Percentiles rank a stretch among this genome's conserved stretches.
phyloP scores from a whole-genome alignment of 306 rosid species.

The Begonia loranthoides region DNA sequence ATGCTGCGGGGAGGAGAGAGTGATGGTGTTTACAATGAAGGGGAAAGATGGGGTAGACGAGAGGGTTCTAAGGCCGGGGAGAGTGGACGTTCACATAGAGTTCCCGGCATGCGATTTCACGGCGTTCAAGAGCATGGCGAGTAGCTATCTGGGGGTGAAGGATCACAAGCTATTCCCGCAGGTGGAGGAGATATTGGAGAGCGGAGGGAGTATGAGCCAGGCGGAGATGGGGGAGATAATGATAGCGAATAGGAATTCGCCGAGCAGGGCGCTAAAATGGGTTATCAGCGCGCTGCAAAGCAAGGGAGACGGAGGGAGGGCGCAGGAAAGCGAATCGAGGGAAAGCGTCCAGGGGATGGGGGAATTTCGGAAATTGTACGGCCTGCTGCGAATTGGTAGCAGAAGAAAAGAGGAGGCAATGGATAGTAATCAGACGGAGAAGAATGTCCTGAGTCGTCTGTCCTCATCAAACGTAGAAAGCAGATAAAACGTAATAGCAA shows the following conservation, averaged over 20 bases:
- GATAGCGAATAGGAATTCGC: slow-evolving; percentile 75
- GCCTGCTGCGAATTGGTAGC: slow-evolving; percentile 65
- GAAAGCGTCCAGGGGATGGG: slow-evolving; percentile 56
- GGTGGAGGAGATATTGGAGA: slow-evolving; percentile 64
- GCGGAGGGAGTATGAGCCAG: slow-evolving; percentile 56
- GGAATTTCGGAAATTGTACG: slow-evolving; percentile 70
- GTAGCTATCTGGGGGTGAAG: slow-evolving; percentile 58
- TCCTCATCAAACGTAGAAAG: too few species aligned
- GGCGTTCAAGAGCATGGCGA: slow-evolving; percentile 61
- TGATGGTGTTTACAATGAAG: slow-evolving; percentile 77
- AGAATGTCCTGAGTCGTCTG: background rate
- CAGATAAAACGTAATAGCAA: too few species aligned
- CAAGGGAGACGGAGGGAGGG: slow-evolving; percentile 14
- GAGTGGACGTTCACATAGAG: slow-evolving; percentile 70
- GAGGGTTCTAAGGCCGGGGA: slow-evolving; percentile 63
- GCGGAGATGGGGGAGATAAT: slow-evolving; percentile 81
- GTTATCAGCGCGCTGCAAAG: slow-evolving; percentile 65
- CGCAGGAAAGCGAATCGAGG: slow-evolving; percentile 35
- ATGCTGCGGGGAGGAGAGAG: slow-evolving; percentile 66
- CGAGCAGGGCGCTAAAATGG: slow-evolving; percentile 76
- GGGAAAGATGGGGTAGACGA: slow-evolving; percentile 39
- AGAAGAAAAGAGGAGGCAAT: slow-evolving; percentile 44
- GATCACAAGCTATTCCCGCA: slow-evolving; percentile 88
- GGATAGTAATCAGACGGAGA: slow-evolving; percentile 12
- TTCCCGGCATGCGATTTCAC: slow-evolving; percentile 76